Conservation (phyloP, 495 filamentous ascomycete genomes). For the Tuber umbilicatum region DNA sequence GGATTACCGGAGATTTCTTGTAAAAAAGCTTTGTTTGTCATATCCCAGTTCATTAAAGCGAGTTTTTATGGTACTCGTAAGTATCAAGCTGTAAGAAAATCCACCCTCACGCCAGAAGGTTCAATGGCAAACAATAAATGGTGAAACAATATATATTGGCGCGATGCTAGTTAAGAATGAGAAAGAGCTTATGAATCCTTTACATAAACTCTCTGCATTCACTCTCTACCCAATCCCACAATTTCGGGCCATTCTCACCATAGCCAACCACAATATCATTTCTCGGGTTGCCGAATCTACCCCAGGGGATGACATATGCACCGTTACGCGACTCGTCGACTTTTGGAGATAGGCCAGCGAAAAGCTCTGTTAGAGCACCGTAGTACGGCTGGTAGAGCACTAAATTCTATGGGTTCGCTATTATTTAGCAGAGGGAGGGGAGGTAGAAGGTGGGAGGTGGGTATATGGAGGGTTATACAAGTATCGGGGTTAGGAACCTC, state of each 20-base stretch:
- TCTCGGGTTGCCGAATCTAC: constrained; percentile 36
- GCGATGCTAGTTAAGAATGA: not conserved
- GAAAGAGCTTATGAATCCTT: not conserved
- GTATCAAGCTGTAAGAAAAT: not conserved
- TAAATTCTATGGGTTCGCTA: constrained; percentile 8
- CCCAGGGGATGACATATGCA: constrained; percentile 45
- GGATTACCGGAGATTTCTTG: not conserved
- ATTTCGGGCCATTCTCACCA: constrained; percentile 30
- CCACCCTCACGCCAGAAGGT: not conserved
- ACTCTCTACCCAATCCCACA: constrained; percentile 45
- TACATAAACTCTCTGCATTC: constrained; percentile 38
- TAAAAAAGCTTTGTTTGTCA: not conserved
- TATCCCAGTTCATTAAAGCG: not conserved
- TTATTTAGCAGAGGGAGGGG: constrained; percentile 14
- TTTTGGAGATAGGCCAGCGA: constrained; percentile 43
- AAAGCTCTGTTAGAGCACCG: constrained; percentile 46
- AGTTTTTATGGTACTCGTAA: not conserved
- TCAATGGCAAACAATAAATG: not conserved
- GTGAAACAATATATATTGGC: not conserved
- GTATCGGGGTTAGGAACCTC: not conserved
- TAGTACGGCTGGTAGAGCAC: constrained; percentile 24
- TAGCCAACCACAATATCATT: constrained; percentile 42
- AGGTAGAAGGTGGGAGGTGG: constrained; percentile 5
- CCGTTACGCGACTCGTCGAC: constrained; percentile 42
- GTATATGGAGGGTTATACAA: not conserved